Percentiles rank a stretch among this genome's conserved stretches.
These are phyloP conservation scores for Monosporascus cannonballus DNA, from an alignment of 2,329 filamentous ascomycete species.

Conservation along the genomic window DNA sequence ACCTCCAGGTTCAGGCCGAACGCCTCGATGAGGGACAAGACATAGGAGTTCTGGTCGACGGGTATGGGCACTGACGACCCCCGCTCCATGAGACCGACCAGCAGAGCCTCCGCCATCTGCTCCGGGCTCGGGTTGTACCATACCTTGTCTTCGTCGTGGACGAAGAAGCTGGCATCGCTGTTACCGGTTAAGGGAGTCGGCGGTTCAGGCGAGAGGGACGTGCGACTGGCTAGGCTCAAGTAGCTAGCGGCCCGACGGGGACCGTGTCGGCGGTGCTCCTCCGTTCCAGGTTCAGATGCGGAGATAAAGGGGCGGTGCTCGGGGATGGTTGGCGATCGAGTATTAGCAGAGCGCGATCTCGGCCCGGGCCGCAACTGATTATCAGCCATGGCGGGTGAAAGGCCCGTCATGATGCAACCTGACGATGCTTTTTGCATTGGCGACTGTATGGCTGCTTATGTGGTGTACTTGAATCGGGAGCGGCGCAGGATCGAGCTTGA, in stretches of 20 bases:
- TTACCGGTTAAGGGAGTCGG: constrained; percentile 5
- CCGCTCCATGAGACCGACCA: constrained; percentile 34
- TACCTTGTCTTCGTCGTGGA: constrained; percentile 21
- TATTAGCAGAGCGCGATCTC: not conserved
- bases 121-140: constrained; percentile 36
- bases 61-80: constrained; percentile 29
- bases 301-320: not conserved
- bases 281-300: not conserved
- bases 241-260: not conserved
- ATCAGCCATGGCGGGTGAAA: too few relatives aligned
- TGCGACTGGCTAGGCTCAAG: not conserved
- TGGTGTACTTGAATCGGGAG: too few relatives aligned
- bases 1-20: constrained; percentile 27
- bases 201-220: not conserved
- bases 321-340: not conserved
- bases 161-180: constrained; percentile 4
- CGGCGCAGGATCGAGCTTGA: too few relatives aligned
- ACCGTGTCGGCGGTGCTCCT: not conserved
- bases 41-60: constrained; percentile 34
- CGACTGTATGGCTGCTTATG: too few relatives aligned
- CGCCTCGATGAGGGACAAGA: constrained; percentile 33
- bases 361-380: too few relatives aligned
- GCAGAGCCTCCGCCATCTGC: constrained; percentile 39
- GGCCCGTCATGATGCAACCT: too few relatives aligned
- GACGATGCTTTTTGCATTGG: too few relatives aligned